phyloP scores from a whole-genome alignment of 768 basidiomycete species.

The Crassisporium funariophilum region DNA sequence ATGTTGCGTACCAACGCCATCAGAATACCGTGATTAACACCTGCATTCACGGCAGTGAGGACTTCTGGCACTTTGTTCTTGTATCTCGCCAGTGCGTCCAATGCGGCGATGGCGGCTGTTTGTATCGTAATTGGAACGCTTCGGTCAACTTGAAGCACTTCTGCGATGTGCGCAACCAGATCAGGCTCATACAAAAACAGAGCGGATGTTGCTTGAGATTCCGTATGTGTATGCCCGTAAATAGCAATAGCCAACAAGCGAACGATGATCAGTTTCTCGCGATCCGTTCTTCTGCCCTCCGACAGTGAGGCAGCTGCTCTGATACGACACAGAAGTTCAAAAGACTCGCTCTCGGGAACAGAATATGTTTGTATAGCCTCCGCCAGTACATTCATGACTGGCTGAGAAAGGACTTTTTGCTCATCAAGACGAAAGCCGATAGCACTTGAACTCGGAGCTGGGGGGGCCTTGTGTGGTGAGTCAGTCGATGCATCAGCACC shows the following conservation, averaged over 20 bases:
- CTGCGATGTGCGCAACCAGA: constrained; percentile 84
- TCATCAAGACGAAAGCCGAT: constrained; percentile 65
- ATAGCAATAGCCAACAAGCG: constrained; percentile 89
- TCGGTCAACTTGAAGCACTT: constrained; percentile 81
- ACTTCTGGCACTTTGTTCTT: constrained; percentile 84
- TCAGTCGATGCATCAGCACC: constrained; percentile 43
- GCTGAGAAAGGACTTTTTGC: constrained; percentile 58
- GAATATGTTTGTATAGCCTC: constrained; percentile 68
- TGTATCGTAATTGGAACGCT: constrained; percentile 73
- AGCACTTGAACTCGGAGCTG: constrained; percentile 47
- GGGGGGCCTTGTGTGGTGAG: constrained; percentile 46
- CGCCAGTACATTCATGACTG: constrained; percentile 75
- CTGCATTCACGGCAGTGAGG: constrained; percentile 87
- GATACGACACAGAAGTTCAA: constrained; percentile 86
- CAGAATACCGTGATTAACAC: constrained; percentile 93
- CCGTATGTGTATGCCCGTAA: constrained; percentile 84
- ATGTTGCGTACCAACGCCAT: constrained; percentile 88
- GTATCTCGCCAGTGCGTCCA: constrained; percentile 89
- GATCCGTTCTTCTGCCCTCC: constrained; percentile 56
- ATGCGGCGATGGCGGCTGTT: constrained; percentile 82
- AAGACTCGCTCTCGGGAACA: constrained; percentile 82
- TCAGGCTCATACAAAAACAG: constrained; percentile 96
- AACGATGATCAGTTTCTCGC: constrained; percentile 79
- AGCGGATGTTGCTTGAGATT: constrained; percentile 74
- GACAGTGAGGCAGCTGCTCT: constrained; percentile 74